Conservation (phyloP, 345 rosid species). For the Dovyalis caffra region DNA sequence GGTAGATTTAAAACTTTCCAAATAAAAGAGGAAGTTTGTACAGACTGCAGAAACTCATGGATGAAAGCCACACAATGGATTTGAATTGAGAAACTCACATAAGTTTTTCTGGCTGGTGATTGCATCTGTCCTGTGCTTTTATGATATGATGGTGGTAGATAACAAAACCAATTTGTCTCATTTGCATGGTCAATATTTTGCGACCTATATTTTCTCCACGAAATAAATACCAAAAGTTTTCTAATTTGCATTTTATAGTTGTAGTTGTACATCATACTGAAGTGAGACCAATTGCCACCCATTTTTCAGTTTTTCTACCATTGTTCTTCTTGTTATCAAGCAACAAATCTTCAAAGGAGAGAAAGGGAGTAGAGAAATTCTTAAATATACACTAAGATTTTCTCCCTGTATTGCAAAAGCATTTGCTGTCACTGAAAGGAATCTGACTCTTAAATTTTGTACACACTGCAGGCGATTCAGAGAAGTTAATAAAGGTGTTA, state of each 20-base stretch:
- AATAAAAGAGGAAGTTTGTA: neutral
- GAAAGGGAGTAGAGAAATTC: neutral
- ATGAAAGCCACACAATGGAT: neutral
- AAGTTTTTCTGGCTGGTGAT: neutral
- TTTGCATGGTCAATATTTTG: neutral
- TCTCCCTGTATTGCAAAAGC: neutral
- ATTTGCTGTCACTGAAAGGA: neutral
- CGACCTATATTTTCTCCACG: neutral
- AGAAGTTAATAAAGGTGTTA: slow-evolving; percentile 84
- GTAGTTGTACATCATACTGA: neutral
- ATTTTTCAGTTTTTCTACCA: neutral
- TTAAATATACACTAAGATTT: neutral
- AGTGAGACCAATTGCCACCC: neutral
- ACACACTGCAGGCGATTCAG: slow-evolving; percentile 79
- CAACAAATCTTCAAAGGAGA: neutral
- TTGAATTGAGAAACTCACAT: neutral
- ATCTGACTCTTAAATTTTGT: slow-evolving; percentile 17
- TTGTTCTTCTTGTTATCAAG: neutral
- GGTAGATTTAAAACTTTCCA: neutral
- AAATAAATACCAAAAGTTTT: neutral
- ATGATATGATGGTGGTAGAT: neutral
- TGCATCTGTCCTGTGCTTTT: neutral
- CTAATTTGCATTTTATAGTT: neutral
- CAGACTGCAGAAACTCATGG: neutral
- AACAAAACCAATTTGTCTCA: neutral